phyloP scores from a whole-genome alignment of 1,284 basidiomycete genomes.

The Nidula niveotomentosa region DNA sequence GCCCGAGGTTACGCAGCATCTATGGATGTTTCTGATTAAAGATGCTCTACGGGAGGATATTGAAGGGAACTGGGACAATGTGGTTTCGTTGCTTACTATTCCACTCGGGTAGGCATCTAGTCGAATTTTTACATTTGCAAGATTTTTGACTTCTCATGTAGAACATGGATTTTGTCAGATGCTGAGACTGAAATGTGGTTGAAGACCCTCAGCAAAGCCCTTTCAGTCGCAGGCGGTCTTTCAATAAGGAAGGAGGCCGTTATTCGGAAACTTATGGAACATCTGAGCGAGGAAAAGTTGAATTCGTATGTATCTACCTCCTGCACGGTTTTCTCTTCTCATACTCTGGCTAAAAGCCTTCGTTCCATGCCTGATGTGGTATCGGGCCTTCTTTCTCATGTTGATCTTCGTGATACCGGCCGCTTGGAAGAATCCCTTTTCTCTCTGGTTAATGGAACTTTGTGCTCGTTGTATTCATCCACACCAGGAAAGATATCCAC shows the following conservation, averaged over 20 bases:
- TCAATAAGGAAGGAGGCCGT: neutral
- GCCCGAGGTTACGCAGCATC: neutral
- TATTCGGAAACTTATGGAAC: neutral
- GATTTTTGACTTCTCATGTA: neutral
- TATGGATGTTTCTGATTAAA: neutral
- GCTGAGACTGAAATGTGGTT: constrained; percentile 11
- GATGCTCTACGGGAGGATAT: neutral
- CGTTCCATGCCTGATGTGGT: neutral
- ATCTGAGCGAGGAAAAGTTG: neutral
- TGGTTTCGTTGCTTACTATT: neutral
- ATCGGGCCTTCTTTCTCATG: neutral
- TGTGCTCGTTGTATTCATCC: neutral
- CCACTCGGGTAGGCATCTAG: neutral
- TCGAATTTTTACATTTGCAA: neutral
- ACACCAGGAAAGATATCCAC: neutral
- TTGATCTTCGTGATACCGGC: neutral
- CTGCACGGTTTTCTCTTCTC: neutral
- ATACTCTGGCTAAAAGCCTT: neutral
- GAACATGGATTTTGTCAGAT: constrained; percentile 1
- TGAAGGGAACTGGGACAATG: neutral
- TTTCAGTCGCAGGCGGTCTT: neutral
- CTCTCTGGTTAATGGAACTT: neutral
- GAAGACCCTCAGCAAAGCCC: neutral
- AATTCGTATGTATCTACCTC: neutral
- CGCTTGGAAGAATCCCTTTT: neutral